Evolutionary conservation across 75 land plant genomes (phyloP).

Genomic region (Picea sitchensis): DNA sequence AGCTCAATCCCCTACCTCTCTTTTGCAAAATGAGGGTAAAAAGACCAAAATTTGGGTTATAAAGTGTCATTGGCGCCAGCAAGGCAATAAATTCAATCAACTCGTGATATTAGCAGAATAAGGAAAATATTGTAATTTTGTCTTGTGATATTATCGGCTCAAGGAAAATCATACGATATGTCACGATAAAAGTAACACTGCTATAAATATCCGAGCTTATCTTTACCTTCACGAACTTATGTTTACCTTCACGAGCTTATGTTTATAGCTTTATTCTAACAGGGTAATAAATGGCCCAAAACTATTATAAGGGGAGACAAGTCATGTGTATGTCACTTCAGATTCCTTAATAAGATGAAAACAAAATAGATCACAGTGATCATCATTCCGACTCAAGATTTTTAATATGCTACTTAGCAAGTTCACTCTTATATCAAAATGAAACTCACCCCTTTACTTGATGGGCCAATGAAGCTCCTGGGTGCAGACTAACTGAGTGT

Average conservation of each 20-base stretch:
- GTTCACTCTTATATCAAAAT: too few relatives aligned
- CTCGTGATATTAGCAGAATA: too few relatives aligned
- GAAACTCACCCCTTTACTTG: slow-evolving; percentile 74
- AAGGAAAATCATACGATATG: too few relatives aligned
- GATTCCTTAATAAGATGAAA: neutral
- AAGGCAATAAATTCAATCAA: too few relatives aligned
- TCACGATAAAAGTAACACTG: too few relatives aligned
- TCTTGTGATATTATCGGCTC: too few relatives aligned
- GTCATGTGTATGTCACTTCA: neutral
- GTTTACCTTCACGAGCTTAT: neutral
- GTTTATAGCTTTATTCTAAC: neutral
- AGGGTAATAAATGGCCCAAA: neutral
- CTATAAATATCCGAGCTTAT: too few relatives aligned
- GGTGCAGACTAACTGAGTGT: slow-evolving; percentile 77
- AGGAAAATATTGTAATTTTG: too few relatives aligned
- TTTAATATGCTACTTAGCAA: neutral
- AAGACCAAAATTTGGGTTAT: too few relatives aligned
- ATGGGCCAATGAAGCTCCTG: slow-evolving; percentile 63
- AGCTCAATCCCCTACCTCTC: too few relatives aligned
- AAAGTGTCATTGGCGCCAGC: too few relatives aligned
- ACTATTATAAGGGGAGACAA: neutral
- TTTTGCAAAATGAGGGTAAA: too few relatives aligned
- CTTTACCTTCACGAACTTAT: neutral
- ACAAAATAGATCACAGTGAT: neutral
- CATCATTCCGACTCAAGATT: neutral